Percentiles rank a stretch among this genome's conserved stretches.
Evolutionary conservation across 2,329 filamentous ascomycete genomes (phyloP).

Genomic region (Magnaporthiopsis rhizophila): DNA sequence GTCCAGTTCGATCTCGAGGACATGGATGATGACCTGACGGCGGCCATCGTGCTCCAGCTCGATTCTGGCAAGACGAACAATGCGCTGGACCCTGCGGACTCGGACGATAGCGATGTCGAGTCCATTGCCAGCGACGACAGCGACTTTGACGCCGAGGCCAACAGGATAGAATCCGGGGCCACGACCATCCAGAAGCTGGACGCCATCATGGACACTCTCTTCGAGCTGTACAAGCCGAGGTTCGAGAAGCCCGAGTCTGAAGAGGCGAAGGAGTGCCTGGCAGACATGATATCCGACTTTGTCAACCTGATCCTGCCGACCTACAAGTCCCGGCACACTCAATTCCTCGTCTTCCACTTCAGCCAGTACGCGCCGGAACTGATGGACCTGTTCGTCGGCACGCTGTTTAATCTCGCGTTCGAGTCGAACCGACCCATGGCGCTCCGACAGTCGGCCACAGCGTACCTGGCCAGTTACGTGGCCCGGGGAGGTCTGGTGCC

Average conservation of each 20-base stretch:
- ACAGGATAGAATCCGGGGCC: slow-evolving; percentile 62
- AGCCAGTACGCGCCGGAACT: slow-evolving; percentile 73
- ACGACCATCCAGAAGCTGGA: slow-evolving; percentile 88
- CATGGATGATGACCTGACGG: slow-evolving; percentile 78
- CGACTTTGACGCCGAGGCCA: slow-evolving; percentile 54
- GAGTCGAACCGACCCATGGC: slow-evolving; percentile 64
- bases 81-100: slow-evolving; percentile 40
- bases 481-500: slow-evolving; percentile 80
- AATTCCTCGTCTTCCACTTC: slow-evolving; percentile 95
- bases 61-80: slow-evolving; percentile 25
- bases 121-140: slow-evolving; percentile 64
- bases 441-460: slow-evolving; percentile 74
- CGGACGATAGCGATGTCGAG: slow-evolving; percentile 57
- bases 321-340: slow-evolving; percentile 84
- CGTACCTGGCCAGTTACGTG: slow-evolving; percentile 91
- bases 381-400: slow-evolving; percentile 74
- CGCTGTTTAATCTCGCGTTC: slow-evolving; percentile 65
- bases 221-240: slow-evolving; percentile 68
- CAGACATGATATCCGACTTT: slow-evolving; percentile 78
- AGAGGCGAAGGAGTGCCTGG: slow-evolving; percentile 64
- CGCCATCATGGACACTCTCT: slow-evolving; percentile 78
- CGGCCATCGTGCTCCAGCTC: slow-evolving; percentile 56
- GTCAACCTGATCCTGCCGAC: slow-evolving; percentile 81
- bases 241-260: slow-evolving; percentile 63
- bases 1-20: slow-evolving; percentile 93